Evolutionary conservation across 805 yeast genomes (phyloP).

Genomic region (Millerozyma acaciae): DNA sequence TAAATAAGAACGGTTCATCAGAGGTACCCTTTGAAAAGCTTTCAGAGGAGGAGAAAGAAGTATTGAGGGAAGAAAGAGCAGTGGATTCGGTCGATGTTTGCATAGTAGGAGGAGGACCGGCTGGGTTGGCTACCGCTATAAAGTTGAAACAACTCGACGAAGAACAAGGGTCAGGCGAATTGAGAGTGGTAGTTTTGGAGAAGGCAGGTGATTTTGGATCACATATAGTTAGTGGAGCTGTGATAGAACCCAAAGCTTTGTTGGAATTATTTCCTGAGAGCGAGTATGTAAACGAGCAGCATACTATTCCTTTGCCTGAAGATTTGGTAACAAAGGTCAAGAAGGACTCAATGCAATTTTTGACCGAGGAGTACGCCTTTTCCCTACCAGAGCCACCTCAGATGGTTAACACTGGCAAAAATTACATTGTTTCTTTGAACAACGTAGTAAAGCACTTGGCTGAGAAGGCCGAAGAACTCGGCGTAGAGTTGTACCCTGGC

Average conservation of each 20-base stretch:
- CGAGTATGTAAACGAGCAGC: constrained; percentile 47
- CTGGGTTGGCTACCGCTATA: constrained; percentile 94
- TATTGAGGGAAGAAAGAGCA: constrained; percentile 63
- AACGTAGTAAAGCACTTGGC: constrained; percentile 78
- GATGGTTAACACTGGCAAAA: constrained; percentile 73
- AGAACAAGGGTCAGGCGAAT: constrained; percentile 56
- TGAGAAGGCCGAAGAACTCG: constrained; percentile 87
- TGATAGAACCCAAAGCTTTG: constrained; percentile 84
- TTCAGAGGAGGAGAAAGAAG: constrained; percentile 40
- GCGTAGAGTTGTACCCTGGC: constrained; percentile 91
- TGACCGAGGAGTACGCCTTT: constrained; percentile 56
- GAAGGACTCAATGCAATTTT: constrained; percentile 68
- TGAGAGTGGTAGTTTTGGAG: constrained; percentile 85
- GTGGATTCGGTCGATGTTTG: constrained; percentile 88
- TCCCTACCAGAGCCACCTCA: constrained; percentile 94
- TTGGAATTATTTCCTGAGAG: constrained; percentile 77
- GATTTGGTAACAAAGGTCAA: constrained; percentile 71
- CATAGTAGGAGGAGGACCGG: constrained; percentile 97
- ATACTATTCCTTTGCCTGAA: constrained; percentile 68
- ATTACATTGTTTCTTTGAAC: constrained; percentile 80
- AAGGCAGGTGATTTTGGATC: constrained; percentile 92
- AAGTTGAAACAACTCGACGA: constrained; percentile 78
- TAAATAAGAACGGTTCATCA: too few relatives aligned
- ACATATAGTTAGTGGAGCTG: constrained; percentile 92
- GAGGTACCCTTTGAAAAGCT: constrained; percentile 6